A percentile compares a stretch with the other conserved stretches of the same genome.
Conservation (phyloP, 2,329 filamentous ascomycete genomes). For the Paracorniculantispora psalliotae region DNA sequence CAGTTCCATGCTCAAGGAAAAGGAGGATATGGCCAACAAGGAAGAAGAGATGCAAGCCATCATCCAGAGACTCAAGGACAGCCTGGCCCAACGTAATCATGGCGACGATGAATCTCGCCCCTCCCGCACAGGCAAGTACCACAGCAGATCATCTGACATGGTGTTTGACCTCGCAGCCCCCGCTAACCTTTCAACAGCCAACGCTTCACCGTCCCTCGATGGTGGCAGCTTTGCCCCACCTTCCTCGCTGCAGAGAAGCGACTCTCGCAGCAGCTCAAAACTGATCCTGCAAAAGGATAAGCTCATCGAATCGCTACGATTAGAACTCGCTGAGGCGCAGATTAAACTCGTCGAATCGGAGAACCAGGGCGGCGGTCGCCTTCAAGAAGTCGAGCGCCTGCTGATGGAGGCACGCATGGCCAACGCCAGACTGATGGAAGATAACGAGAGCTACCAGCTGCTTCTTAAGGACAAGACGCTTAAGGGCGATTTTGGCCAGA, state of each 20-base stretch:
- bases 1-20: constrained; percentile 81
- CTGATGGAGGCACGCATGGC: constrained; percentile 91
- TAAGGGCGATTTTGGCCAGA: constrained; percentile 84
- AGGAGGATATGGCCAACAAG: constrained; percentile 76
- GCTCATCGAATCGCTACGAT: constrained; percentile 83
- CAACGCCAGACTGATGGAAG: constrained; percentile 93
- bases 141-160: neutral
- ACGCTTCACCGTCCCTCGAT: constrained; percentile 65
- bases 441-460: constrained; percentile 97
- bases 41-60: constrained; percentile 89
- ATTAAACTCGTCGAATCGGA: constrained; percentile 94
- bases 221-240: constrained; percentile 80
- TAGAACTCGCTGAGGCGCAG: constrained; percentile 91
- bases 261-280: constrained; percentile 85
- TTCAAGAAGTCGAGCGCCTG: constrained; percentile 85
- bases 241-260: constrained; percentile 77
- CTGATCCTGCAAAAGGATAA: constrained; percentile 93
- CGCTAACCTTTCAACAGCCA: constrained; percentile 30
- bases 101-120: constrained; percentile 41
- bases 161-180: neutral
- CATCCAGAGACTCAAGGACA: constrained; percentile 89
- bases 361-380: constrained; percentile 80
- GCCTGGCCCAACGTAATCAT: constrained; percentile 67
- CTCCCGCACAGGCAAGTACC: constrained; percentile 11
- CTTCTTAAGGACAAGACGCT: constrained; percentile 92